Evolutionary conservation across 441 rosid species (phyloP), one percentile per base, ranked within the genome.

Genomic region (Pelargonium citronellum): DNA sequence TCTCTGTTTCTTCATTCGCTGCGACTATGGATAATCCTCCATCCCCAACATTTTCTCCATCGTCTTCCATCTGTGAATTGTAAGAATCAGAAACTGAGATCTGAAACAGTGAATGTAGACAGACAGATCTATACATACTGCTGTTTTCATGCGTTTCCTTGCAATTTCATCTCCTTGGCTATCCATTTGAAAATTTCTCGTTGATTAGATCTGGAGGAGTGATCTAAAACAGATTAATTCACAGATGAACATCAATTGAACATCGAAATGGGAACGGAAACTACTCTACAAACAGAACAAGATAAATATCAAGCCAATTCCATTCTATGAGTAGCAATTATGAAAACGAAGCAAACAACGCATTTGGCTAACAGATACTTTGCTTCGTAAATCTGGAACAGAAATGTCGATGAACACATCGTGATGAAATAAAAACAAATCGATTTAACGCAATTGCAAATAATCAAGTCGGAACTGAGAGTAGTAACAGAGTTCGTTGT

Each of bases 101-200:
- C 67, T 58, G 5, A 13, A 43, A 76, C 12, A 73, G 63, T 58
- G 37, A 74, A 75, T 1, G 3, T 12, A 69, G 63, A 66, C 68
- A 64, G 43, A 47, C 81, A 30, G 82, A 89, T 95, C 30, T 24
- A 15, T 0, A 34, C 39, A 34, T 34, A 34, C 39, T 34, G 76
- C 77, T 12, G 81, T 63, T 74, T 79, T 86, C 83, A 78, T 69
- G 80, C 90, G 97, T 80, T 87, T 89, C 74, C 85, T 80, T 60
- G 8, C 30, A 34, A 63, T 73, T 72, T 77, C 84, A 62, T 74
- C 64, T 66, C 78, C 79, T 66, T 74, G 84, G 13, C 67, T 77
- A 57, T 84, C 89, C 92, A 89, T 86, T 49, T 70, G 22, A 47
- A 47, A 74, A 53, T 7, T 19, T n/a, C 9, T 41, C 22, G 51